A percentile compares a stretch with the other conserved stretches of the same genome.
Conservation (phyloP, 2,329 filamentous ascomycete genomes). For the Samsoniella hepiali region DNA sequence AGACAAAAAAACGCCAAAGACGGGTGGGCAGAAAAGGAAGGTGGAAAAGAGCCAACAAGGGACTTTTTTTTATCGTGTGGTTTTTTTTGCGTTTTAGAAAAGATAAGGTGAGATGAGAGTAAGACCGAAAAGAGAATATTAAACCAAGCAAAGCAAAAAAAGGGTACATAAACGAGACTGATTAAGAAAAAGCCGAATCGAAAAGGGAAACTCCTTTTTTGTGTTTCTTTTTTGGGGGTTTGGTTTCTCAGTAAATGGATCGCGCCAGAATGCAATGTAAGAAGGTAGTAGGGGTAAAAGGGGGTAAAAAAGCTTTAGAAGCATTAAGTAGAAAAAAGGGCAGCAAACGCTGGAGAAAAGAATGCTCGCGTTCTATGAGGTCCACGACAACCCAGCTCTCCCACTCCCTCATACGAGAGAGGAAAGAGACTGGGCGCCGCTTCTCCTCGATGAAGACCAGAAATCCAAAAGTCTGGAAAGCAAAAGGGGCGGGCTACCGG, state of each 20-base stretch:
- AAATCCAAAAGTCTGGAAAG: background rate
- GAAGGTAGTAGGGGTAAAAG: background rate
- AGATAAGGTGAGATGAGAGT: background rate
- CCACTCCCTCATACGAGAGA: background rate
- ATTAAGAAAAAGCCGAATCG: background rate
- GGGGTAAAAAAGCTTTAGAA: background rate
- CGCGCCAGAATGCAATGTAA: background rate
- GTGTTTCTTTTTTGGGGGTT: background rate
- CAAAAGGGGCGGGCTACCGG: background rate
- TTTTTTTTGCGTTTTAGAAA: background rate
- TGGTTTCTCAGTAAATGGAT: background rate
- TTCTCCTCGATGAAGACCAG: constrained; percentile 5
- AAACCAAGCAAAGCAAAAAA: background rate
- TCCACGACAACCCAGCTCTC: constrained; percentile 2
- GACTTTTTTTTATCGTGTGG: constrained; percentile 3
- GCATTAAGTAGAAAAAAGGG: background rate
- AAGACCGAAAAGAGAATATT: background rate
- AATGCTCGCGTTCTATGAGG: background rate
- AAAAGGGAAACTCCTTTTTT: background rate
- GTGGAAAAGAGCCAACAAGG: background rate
- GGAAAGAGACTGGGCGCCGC: background rate
- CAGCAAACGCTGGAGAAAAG: background rate
- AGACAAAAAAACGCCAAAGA: background rate
- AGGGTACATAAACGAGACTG: too few relatives aligned
- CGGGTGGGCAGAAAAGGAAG: background rate